A percentile compares a stretch with the other conserved stretches of the same genome.
phyloP scores from a whole-genome alignment of 192 early-diverging fungal species.

The Coemansia sp. region DNA sequence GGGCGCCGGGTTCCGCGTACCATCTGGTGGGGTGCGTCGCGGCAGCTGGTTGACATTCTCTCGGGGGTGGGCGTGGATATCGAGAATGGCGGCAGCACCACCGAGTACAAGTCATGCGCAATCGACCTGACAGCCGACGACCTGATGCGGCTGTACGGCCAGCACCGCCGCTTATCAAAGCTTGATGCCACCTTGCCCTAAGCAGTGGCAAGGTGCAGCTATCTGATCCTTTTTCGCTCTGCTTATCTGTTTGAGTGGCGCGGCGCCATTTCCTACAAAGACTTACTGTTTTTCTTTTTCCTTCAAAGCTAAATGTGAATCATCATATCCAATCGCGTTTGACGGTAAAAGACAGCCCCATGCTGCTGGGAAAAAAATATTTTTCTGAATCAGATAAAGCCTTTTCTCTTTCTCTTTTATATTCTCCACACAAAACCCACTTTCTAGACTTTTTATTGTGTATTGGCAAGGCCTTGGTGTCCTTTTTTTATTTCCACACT shows the following conservation, averaged over 20 bases:
- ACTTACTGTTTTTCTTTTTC: neutral
- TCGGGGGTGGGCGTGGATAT: constrained; percentile 56
- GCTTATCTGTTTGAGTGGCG: neutral
- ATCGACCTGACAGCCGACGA: constrained; percentile 54
- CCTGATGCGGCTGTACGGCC: constrained; percentile 46
- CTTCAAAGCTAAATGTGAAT: neutral
- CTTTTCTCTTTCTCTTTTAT: neutral
- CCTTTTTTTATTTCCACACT: no score
- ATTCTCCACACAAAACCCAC: neutral
- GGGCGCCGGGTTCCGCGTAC: constrained; percentile 68
- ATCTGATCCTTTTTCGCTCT: neutral
- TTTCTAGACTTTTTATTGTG: no score
- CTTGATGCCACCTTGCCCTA: constrained; percentile 3
- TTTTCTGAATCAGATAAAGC: neutral
- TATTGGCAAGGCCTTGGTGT: no score
- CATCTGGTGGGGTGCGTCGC: constrained; percentile 68
- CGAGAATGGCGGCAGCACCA: constrained; percentile 41
- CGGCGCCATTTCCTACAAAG: neutral
- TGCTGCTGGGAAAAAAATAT: no score
- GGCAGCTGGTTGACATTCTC: constrained; percentile 62
- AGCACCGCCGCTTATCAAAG: constrained; percentile 44
- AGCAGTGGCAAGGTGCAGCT: neutral
- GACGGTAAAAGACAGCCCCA: no score
- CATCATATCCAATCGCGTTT: no score
- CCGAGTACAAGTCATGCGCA: constrained; percentile 48